Evolutionary conservation across 2,329 filamentous ascomycete genomes (phyloP).

Genomic region (Aspergillus tanneri): DNA sequence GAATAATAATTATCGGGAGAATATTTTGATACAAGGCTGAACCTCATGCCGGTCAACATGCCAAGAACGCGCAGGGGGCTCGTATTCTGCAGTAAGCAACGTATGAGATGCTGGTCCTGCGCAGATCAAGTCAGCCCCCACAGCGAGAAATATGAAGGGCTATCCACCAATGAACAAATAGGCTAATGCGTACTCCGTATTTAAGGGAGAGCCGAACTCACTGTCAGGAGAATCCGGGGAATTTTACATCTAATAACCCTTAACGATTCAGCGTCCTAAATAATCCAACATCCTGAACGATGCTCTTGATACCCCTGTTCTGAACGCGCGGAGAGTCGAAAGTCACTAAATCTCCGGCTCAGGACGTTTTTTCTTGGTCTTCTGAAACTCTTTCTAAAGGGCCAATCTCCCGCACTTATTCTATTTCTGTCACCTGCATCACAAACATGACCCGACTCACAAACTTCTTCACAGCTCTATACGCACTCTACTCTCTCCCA

Average conservation of each 20-base stretch:
- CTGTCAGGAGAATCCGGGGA: neutral
- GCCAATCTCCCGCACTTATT: neutral
- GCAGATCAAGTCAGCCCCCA: neutral
- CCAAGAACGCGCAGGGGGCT: neutral
- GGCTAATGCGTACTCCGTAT: neutral
- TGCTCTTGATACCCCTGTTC: neutral
- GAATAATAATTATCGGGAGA: neutral
- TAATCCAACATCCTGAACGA: neutral
- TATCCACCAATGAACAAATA: neutral
- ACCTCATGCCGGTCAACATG: neutral
- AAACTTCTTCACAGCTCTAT: conserved; percentile 1
- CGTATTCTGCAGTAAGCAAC: neutral
- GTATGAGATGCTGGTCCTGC: neutral
- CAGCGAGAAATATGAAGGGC: too few species aligned
- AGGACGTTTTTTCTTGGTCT: neutral
- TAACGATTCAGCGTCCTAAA: neutral
- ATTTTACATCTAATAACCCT: neutral
- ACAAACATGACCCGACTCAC: conserved; percentile 3
- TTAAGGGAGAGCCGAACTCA: neutral
- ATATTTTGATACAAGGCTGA: neutral
- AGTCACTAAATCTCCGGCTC: neutral
- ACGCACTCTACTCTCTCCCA: conserved; percentile 3
- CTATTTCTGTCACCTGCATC: neutral
- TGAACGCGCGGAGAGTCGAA: neutral
- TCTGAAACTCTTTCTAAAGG: neutral